Evolutionary conservation across 768 basidiomycete genomes (phyloP).

Genomic region (Lanmaoa rubissima): DNA sequence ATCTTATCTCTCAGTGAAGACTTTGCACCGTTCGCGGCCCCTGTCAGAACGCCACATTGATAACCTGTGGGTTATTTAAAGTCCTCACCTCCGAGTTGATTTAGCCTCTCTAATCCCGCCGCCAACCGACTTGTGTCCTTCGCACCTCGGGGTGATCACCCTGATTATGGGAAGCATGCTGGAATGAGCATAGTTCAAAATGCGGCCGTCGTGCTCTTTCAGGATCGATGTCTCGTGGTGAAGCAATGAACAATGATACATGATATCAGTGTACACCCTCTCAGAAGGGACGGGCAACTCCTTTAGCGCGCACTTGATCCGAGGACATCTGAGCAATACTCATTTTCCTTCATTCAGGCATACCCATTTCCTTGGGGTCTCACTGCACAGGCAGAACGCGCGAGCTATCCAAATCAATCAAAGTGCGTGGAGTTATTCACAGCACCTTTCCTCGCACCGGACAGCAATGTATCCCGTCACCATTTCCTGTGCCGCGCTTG

Average conservation of each 20-base stretch:
- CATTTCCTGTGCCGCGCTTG: conserved; percentile 2
- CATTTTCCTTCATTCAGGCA: background rate
- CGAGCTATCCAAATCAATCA: background rate
- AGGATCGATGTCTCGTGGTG: conserved; percentile 6
- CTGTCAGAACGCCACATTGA: background rate
- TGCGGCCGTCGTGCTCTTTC: background rate
- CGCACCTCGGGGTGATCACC: background rate
- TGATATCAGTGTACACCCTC: background rate
- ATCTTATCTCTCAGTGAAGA: background rate
- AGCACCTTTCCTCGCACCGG: background rate
- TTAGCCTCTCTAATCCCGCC: conserved; percentile 13
- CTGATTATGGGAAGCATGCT: conserved; percentile 18
- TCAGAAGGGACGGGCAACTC: background rate
- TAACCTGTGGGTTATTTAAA: background rate
- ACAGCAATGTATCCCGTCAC: background rate
- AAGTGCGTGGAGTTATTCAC: background rate
- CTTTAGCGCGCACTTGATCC: conserved; percentile 9
- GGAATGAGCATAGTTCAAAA: background rate
- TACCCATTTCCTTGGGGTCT: background rate
- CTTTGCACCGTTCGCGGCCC: background rate
- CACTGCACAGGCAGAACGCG: background rate
- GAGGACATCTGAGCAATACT: background rate
- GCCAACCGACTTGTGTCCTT: background rate
- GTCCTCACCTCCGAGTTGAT: background rate
- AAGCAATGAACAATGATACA: conserved; percentile 2